Percentiles rank a stretch among this genome's conserved stretches.
Evolutionary conservation across 805 yeast genomes (phyloP).

Genomic region (Hanseniaspora nectarophila): DNA sequence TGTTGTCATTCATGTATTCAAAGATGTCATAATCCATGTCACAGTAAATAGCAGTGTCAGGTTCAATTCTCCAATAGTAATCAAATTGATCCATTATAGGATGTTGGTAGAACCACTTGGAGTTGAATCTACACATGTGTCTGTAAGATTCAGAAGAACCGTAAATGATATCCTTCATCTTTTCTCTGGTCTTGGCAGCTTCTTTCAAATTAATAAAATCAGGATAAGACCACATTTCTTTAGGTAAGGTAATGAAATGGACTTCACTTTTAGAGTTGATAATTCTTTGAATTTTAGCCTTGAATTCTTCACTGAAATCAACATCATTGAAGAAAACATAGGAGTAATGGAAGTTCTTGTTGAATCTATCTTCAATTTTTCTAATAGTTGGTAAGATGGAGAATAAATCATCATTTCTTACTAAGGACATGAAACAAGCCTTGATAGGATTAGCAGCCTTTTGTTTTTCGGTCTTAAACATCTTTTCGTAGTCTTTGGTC

Average conservation of each 20-base stretch:
- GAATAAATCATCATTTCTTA: slow-evolving; percentile 54
- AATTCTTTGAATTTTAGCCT: slow-evolving; percentile 37
- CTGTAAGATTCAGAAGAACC: slow-evolving; percentile 68
- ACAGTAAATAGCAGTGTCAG: slow-evolving; percentile 61
- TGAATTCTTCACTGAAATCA: slow-evolving; percentile 62
- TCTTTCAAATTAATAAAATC: slow-evolving; percentile 60
- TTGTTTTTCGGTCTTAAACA: slow-evolving; percentile 8
- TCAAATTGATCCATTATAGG: slow-evolving; percentile 54
- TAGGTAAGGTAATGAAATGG: slow-evolving; percentile 60
- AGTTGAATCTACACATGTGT: slow-evolving; percentile 82
- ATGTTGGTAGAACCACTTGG: slow-evolving; percentile 74
- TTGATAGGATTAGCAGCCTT: slow-evolving; percentile 20
- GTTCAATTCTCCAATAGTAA: slow-evolving; percentile 92
- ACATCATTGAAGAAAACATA: slow-evolving; percentile 88
- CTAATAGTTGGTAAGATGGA: slow-evolving; percentile 52
- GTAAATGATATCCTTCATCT: slow-evolving; percentile 57
- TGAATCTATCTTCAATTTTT: slow-evolving; percentile 69
- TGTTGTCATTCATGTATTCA: slow-evolving; percentile 65
- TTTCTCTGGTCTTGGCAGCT: slow-evolving; percentile 52
- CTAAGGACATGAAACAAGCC: slow-evolving; percentile 42
- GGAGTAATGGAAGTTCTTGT: slow-evolving; percentile 62
- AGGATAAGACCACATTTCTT: slow-evolving; percentile 81
- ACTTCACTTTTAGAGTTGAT: slow-evolving; percentile 48
- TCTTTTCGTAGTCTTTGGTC: slow-evolving; percentile 7
- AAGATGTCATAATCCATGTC: slow-evolving; percentile 70